phyloP scores from a whole-genome alignment of 352 stramenopile genomes.

The Sclerospora graminicola region DNA sequence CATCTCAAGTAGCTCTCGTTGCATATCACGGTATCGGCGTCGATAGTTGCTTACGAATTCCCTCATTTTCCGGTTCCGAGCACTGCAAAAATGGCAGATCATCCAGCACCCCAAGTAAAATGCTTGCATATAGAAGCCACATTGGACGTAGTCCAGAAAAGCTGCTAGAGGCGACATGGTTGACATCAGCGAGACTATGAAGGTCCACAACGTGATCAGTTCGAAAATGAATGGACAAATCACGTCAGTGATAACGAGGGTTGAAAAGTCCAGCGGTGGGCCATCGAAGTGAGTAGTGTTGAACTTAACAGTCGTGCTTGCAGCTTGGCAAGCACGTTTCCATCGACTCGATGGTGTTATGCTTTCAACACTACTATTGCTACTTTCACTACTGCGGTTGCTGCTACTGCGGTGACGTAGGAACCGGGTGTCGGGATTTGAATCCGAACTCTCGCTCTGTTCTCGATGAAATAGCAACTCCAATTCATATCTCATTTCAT shows the following conservation, averaged over 20 bases:
- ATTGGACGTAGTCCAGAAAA: conserved; percentile 78
- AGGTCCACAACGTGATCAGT: conserved; percentile 60
- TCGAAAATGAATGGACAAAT: conserved; percentile 77
- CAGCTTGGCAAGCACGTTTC: conserved; percentile 65
- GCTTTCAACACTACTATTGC: conserved; percentile 11
- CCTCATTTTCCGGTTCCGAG: conserved; percentile 78
- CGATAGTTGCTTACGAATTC: conserved; percentile 85
- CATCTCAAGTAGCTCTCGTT: conserved; percentile 57
- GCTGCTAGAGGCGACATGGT: conserved; percentile 55
- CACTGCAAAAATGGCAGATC: conserved; percentile 79
- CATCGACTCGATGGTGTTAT: conserved; percentile 33
- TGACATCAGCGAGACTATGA: conserved; percentile 42
- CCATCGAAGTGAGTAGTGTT: conserved; percentile 73
- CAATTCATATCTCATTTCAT: conserved; percentile 50
- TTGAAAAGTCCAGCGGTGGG: conserved; percentile 73
- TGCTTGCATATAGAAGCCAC: conserved; percentile 66
- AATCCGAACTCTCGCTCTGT: conserved; percentile 25
- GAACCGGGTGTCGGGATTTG: conserved; percentile 10
- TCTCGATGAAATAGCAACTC: conserved; percentile 48
- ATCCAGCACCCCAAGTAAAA: conserved; percentile 73
- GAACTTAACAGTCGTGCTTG: conserved; percentile 60
- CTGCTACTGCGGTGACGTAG: conserved; percentile 16
- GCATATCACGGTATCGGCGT: conserved; percentile 60
- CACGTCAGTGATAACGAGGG: conserved; percentile 77
- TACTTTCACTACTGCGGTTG: conserved; percentile 4